Percentiles rank a stretch among this genome's conserved stretches.
Evolutionary conservation across 768 basidiomycete species (phyloP).

Genomic region (Rhodotorula diobovata): DNA sequence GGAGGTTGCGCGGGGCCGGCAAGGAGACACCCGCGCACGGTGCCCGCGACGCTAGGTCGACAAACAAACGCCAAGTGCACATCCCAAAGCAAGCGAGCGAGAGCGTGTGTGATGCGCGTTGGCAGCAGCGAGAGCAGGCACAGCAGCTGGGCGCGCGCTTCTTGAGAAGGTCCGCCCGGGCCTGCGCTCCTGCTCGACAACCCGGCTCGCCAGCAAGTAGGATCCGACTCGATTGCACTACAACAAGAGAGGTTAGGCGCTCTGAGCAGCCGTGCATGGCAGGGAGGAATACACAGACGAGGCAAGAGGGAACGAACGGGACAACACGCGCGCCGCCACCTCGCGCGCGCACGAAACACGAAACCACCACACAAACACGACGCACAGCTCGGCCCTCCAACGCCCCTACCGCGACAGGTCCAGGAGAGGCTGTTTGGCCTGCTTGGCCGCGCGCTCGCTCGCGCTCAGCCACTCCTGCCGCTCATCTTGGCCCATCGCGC

Average conservation of each 20-base stretch:
- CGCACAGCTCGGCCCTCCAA: neutral
- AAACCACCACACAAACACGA: constrained; percentile 2
- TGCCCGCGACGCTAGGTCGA: no score
- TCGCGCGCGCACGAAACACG: neutral
- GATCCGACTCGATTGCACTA: neutral
- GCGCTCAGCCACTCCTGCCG: constrained; percentile 13
- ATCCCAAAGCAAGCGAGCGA: no score
- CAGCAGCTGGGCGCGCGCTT: no score
- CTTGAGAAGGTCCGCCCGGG: no score
- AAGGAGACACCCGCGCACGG: no score
- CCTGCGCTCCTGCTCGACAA: no score
- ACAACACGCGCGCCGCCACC: neutral
- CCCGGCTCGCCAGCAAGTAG: no score
- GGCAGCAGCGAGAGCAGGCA: no score
- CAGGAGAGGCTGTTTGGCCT: constrained; percentile 16
- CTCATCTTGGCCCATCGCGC: constrained; percentile 8
- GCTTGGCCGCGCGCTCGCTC: constrained; percentile 23
- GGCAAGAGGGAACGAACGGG: neutral
- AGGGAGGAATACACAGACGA: no score
- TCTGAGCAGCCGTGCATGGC: neutral
- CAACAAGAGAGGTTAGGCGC: neutral
- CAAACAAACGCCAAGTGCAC: no score
- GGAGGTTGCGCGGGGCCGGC: no score
- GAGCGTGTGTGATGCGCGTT: no score
- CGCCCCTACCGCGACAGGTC: constrained; percentile 11